A percentile compares a stretch with the other conserved stretches of the same genome.
phyloP scores from a whole-genome alignment of 2,329 filamentous ascomycete species.

The Amauroascus niger region DNA sequence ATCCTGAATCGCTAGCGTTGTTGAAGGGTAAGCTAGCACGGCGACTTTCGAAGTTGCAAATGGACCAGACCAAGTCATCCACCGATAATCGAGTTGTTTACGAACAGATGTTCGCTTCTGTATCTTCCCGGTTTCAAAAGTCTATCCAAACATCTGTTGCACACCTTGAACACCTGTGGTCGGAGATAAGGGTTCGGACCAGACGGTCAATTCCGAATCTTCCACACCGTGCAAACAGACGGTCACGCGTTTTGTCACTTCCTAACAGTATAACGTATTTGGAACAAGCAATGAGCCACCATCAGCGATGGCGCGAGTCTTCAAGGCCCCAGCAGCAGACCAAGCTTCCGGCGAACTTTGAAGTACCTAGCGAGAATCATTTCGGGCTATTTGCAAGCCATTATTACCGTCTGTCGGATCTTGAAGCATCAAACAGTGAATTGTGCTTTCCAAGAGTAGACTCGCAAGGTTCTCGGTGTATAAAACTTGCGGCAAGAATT shows the following conservation, averaged over 20 bases:
- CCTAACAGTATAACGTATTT: slow-evolving; percentile 30
- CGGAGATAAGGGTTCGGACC: slow-evolving; percentile 31
- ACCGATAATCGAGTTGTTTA: slow-evolving; percentile 17
- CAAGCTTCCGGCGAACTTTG: neutral
- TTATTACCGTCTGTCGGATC: slow-evolving; percentile 21
- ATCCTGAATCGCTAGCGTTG: slow-evolving; percentile 31
- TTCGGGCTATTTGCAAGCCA: slow-evolving; percentile 18
- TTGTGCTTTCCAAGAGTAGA: slow-evolving; percentile 5
- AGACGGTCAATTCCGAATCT: slow-evolving; percentile 37
- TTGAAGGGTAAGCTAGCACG: slow-evolving; percentile 48
- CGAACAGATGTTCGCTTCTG: slow-evolving; percentile 22
- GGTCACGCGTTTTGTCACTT: slow-evolving; percentile 32
- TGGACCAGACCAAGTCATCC: slow-evolving; percentile 25
- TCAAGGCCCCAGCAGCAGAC: neutral
- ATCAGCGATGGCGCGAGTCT: neutral
- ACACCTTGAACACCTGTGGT: slow-evolving; percentile 33
- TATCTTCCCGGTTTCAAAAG: slow-evolving; percentile 24
- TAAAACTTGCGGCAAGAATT: slow-evolving; percentile 28
- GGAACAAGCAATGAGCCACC: neutral
- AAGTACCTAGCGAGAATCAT: neutral
- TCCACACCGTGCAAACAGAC: slow-evolving; percentile 27
- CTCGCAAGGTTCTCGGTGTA: slow-evolving; percentile 20
- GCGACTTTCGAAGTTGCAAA: slow-evolving; percentile 50
- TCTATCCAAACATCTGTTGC: slow-evolving; percentile 25
- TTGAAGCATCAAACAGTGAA: slow-evolving; percentile 16